Percentiles rank a stretch among this genome's conserved stretches.
These are phyloP conservation scores for Casuarina glauca DNA, from an alignment of 306 rosid genomes.

Conservation along the genomic window DNA sequence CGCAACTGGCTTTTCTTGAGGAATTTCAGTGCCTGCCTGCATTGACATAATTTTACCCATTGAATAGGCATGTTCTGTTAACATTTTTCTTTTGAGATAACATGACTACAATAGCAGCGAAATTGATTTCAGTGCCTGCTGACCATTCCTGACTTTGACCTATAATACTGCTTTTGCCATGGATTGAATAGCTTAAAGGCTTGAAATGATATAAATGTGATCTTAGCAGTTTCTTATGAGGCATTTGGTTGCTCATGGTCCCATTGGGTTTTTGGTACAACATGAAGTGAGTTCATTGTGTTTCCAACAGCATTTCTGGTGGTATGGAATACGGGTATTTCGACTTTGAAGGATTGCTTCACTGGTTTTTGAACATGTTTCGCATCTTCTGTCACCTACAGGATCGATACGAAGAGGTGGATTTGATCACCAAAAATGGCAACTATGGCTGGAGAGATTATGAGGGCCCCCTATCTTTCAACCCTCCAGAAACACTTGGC, in stretches of 20 bases:
- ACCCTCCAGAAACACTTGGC: conserved; percentile 44
- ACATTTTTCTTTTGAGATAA: too few species aligned
- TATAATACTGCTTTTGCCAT: background rate
- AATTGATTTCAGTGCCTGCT: background rate
- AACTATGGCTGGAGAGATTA: conserved; percentile 92
- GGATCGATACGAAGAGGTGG: conserved; percentile 91
- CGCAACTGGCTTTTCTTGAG: background rate
- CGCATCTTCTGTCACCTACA: conserved; percentile 34
- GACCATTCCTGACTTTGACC: background rate
- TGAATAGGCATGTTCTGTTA: too few species aligned
- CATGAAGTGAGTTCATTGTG: background rate
- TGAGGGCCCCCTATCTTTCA: conserved; percentile 65
- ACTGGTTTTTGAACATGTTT: conserved; percentile 1
- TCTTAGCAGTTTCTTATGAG: background rate
- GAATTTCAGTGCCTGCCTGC: background rate
- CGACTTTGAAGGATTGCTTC: background rate
- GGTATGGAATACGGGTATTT: background rate
- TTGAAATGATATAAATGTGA: background rate
- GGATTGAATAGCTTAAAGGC: background rate
- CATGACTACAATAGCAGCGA: too few species aligned
- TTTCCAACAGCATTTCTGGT: background rate
- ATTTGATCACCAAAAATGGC: conserved; percentile 89
- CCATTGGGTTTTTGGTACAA: background rate
- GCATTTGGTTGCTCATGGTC: background rate
- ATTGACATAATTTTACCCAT: too few species aligned